phyloP scores from a whole-genome alignment of 1,284 basidiomycete genomes.

The Malassezia dermatis region DNA sequence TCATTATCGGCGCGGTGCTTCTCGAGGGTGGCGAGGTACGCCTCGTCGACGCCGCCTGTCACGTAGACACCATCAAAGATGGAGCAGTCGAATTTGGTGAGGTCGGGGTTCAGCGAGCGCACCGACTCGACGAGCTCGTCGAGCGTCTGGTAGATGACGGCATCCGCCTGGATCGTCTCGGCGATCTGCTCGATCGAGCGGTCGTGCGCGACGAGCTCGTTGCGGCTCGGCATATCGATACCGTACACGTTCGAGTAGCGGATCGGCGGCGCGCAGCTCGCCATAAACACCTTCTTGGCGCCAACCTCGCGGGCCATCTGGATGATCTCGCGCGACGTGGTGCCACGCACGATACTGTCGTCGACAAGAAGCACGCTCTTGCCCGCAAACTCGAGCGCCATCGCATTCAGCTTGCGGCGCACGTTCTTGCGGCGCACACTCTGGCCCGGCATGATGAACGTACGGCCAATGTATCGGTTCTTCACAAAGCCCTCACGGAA shows the following conservation, averaged over 20 bases:
- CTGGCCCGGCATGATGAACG: constrained; percentile 99
- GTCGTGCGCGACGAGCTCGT: constrained; percentile 81
- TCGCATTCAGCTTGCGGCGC: constrained; percentile 88
- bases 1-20: constrained; percentile 71
- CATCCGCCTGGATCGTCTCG: constrained; percentile 78
- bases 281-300: constrained; percentile 91
- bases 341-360: constrained; percentile 96
- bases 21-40: constrained; percentile 70
- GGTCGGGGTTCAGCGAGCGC: constrained; percentile 68
- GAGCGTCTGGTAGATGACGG: constrained; percentile 95
- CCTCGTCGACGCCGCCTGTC: constrained; percentile 84
- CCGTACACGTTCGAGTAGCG: constrained; percentile 94
- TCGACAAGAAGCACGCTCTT: constrained; percentile 95
- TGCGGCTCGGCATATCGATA: constrained; percentile 95
- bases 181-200: constrained; percentile 70
- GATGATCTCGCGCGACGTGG: constrained; percentile 96
- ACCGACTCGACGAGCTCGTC: constrained; percentile 80
- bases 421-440: constrained; percentile 76
- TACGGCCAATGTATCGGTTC: constrained; percentile 94
- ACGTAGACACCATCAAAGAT: constrained; percentile 96
- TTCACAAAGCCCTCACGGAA: constrained; percentile 99
- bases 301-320: constrained; percentile 99
- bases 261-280: constrained; percentile 93
- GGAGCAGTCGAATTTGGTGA: constrained; percentile 82
- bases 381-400: constrained; percentile 91